Percentiles rank a stretch among this genome's conserved stretches.
Evolutionary conservation across 257 asterid genomes (phyloP).

Genomic region (Solanum tarijense): DNA sequence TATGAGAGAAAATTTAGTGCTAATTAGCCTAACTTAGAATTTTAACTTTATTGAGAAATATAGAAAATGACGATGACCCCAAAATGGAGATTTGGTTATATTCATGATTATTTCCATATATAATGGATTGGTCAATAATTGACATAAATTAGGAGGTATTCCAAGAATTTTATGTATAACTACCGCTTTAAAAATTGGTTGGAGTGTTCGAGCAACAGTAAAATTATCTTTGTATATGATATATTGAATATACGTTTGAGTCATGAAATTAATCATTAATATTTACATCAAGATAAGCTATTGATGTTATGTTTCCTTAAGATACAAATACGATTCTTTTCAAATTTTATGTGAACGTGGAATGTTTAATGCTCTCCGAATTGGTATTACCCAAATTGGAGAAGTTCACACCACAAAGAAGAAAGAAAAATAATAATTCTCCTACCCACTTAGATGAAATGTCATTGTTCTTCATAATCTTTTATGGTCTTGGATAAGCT

Average conservation of each 20-base stretch:
- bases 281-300: rapidly evolving
- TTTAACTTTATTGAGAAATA: neutral
- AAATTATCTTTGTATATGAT: neutral
- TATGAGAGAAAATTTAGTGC: neutral
- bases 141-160: neutral
- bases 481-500: neutral
- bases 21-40: neutral
- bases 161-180: neutral
- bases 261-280: neutral
- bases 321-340: rapidly evolving
- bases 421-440: neutral
- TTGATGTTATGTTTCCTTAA: rapidly evolving
- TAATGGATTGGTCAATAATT: neutral
- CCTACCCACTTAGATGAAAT: neutral
- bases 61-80: neutral
- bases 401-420: neutral
- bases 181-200: neutral
- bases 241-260: neutral
- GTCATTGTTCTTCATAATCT: neutral
- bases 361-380: neutral
- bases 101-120: neutral
- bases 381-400: neutral
- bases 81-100: neutral
- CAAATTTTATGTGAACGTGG: neutral
- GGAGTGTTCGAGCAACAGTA: rapidly evolving